Base-by-base conservation (phyloP, 1,139 yeast species). In the Blastobotrys proliferans region DNA sequence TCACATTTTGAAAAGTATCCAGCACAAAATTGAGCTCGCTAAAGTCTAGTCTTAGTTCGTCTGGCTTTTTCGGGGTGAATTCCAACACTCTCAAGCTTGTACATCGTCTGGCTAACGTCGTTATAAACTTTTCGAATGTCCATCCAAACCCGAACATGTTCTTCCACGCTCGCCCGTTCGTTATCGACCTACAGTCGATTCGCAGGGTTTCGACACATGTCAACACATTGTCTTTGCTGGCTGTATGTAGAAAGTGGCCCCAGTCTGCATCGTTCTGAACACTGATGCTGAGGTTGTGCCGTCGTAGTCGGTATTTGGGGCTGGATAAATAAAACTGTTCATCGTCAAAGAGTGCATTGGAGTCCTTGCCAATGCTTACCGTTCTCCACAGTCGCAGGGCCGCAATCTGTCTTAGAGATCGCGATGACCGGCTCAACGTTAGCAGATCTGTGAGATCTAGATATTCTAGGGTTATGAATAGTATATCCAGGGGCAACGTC, bases 361-460 rank as follows among this genome's bases (percentile, higher is more conserved):
- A 6, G 17, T 30, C 14, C 4, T n/a, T 2, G 6, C 41, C 41
- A 8, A 38, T 14, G 14, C 25, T 31, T 6, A 38, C 18, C n/a
- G 41, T 38, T 29, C 41, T 19, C 41, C 41, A 38, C 24, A 38
- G 14, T 13, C 18, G 21, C 16, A 38, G 28, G 13, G 31, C 26
- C 16, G 41, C 34, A 4, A 38, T 24, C 30, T 31, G 41, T 9
- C 35, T 29, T 16, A 38, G 30, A 5, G 17, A 6, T 16, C 25
- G 41, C 9, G 25, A 22, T 6, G 41, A 30, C 17, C 18, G 22
- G 29, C 35, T 29, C 11, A 38, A 13, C 2, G 8, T 10, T 6
- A 30, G 11, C n/a, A 38, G 24, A 9, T 25, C 31, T 11, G 13
- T 28, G n/a, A 20, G 29, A 18, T 17, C 36, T 10, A 38, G 10